These are phyloP conservation scores for Withania somnifera DNA, from an alignment of 305 asterid genomes.

Conservation along the genomic window DNA sequence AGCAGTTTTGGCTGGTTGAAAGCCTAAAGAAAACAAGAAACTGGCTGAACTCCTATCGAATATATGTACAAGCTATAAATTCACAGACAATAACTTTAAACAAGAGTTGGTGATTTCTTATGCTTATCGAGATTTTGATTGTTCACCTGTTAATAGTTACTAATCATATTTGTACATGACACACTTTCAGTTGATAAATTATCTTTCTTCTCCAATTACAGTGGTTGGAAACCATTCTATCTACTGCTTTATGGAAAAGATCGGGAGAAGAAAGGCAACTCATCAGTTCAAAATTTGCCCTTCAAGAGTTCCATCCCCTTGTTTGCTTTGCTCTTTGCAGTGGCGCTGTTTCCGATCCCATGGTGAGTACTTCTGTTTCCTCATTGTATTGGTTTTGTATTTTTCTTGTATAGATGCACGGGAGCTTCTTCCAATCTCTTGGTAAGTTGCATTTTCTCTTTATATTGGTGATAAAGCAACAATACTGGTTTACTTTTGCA, in stretches of 20 bases:
- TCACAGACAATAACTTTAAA: not conserved
- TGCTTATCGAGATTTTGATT: not conserved
- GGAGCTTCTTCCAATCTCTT: not conserved
- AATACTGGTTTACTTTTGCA: not conserved
- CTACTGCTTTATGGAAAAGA: conserved; percentile 46
- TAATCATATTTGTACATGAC: not conserved
- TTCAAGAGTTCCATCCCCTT: conserved; percentile 30
- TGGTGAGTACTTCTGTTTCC: conserved; percentile 18
- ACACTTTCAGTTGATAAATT: not conserved
- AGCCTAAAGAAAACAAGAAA: not conserved
- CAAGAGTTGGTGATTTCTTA: not conserved
- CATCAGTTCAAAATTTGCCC: conserved; percentile 37
- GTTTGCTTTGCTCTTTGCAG: conserved; percentile 50
- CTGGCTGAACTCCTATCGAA: not conserved
- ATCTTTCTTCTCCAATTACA: conserved; percentile 2
- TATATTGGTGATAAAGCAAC: not conserved
- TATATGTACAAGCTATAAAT: not conserved
- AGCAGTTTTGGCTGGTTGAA: not conserved
- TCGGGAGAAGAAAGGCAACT: conserved; percentile 39
- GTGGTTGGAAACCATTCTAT: conserved; percentile 50
- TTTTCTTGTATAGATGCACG: not conserved
- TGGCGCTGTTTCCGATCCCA: conserved; percentile 51
- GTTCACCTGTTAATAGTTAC: not conserved
- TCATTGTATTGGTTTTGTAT: not conserved
- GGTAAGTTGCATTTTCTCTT: not conserved